A percentile compares a stretch with the other conserved stretches of the same genome.
These are phyloP conservation scores for Starmerella floris DNA, from an alignment of 805 yeast genomes.

Conservation along the genomic window DNA sequence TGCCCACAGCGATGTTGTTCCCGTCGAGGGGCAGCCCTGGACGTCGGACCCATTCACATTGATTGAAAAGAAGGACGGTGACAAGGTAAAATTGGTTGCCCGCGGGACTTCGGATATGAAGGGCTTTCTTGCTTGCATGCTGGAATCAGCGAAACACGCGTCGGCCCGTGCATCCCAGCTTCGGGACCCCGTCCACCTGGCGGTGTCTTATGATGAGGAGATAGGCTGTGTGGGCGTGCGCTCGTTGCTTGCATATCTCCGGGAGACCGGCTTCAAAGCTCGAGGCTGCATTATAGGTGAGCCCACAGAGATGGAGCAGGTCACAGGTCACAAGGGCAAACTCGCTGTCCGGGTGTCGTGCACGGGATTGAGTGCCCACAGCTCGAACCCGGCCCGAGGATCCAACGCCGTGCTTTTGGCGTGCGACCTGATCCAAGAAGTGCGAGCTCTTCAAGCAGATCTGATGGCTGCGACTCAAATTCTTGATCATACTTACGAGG, in stretches of 20 bases:
- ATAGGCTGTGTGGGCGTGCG: constrained; percentile 19
- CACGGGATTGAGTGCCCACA: constrained; percentile 15
- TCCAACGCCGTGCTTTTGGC: constrained; percentile 16
- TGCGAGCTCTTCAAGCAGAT: constrained; percentile 9
- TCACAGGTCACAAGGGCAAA: constrained; percentile 18
- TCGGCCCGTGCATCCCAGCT: constrained; percentile 1
- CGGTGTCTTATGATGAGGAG: constrained; percentile 18
- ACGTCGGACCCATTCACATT: constrained; percentile 16
- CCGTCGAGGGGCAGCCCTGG: constrained; percentile 18
- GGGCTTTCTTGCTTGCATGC: constrained; percentile 18
- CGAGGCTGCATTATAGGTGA: constrained; percentile 17
- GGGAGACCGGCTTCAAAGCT: constrained; percentile 5
- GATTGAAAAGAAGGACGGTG: neutral
- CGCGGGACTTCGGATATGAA: constrained; percentile 20
- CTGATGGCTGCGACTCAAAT: neutral
- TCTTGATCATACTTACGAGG: constrained; percentile 11
- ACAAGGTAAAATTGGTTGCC: constrained; percentile 9
- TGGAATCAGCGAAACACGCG: constrained; percentile 11
- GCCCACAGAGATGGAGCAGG: constrained; percentile 13
- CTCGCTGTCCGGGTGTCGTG: constrained; percentile 14
- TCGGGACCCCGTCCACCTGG: constrained; percentile 10
- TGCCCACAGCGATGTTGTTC: constrained; percentile 19
- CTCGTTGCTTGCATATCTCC: constrained; percentile 11
- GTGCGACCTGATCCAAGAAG: constrained; percentile 11
- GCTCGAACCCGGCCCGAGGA: constrained; percentile 16